Base-by-base conservation (phyloP, 306 rosid species). In the Vicia faba region DNA sequence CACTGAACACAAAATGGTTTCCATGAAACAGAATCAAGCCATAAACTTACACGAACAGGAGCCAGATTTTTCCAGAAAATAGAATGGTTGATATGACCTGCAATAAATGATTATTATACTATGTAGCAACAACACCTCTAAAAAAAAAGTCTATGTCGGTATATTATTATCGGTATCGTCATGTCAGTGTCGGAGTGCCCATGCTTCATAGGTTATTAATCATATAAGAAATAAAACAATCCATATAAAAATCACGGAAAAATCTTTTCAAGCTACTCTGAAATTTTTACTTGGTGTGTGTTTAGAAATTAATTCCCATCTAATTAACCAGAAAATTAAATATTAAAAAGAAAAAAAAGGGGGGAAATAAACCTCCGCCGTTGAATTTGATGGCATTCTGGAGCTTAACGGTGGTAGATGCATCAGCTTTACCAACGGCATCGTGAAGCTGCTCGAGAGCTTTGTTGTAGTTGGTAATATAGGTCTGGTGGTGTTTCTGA, bases 51-150 rank as follows among this genome's bases (percentile, higher is more conserved):
- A 68, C 66, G 66, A 49, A 69, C 39, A 29, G 92, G 88, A 73
- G 88, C 33, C 6, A 89, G 85, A 68, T 87, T 89, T 73, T 87
- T 87, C 96, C 96, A 89, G 85, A 89, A 87, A 71, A 87, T 78
- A 2, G 89, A 87, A 56, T 88, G 99, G 83, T 93, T 93, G 62
- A 93, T 55, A 60, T 93, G 96, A 55, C 99, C 99, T 93, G 84
- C 80, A 76, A 46, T 5, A 43, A 72, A 66, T 41, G 16, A 66
- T 35, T 12, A 51, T n/a, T n/a, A n/a, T n/a, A n/a, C n/a, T n/a
- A n/a, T n/a, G n/a, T n/a, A n/a, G n/a, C n/a, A n/a, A n/a, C n/a
- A n/a, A n/a, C n/a, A n/a, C n/a, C n/a, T n/a, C n/a, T n/a, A n/a
- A n/a, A n/a, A n/a, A n/a, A n/a, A n/a, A n/a, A n/a, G n/a, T n/a